Conservation (phyloP, 2,329 filamentous ascomycete genomes). For the Aspergillus neotritici region DNA sequence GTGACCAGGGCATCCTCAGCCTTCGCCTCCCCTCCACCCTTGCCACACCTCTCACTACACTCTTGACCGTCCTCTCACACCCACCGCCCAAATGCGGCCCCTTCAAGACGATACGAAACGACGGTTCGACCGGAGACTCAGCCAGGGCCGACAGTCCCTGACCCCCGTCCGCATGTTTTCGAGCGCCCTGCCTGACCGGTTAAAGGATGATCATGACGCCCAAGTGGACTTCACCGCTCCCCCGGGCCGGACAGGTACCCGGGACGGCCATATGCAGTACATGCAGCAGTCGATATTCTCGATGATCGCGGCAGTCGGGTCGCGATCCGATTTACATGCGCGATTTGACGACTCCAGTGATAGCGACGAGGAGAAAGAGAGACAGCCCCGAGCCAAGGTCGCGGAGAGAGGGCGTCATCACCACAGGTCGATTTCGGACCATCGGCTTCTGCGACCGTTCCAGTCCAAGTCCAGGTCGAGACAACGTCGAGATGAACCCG, state of each 20-base stretch:
- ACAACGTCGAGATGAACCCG: conserved; percentile 19
- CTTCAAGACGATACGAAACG: conserved; percentile 38
- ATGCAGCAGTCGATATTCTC: conserved; percentile 95
- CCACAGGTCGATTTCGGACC: conserved; percentile 58
- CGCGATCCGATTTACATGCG: conserved; percentile 72
- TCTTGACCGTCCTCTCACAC: not conserved
- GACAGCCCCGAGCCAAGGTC: conserved; percentile 12
- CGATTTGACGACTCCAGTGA: conserved; percentile 80
- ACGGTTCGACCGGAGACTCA: conserved; percentile 38
- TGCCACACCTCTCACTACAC: not conserved
- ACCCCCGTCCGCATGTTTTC: conserved; percentile 42
- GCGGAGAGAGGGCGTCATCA: conserved; percentile 45
- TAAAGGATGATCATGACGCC: conserved; percentile 54
- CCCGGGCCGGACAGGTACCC: conserved; percentile 33
- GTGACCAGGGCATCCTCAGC: no score
- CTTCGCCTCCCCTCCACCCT: not conserved
- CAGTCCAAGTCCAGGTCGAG: conserved; percentile 42
- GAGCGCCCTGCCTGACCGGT: conserved; percentile 52
- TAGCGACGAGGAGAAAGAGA: conserved; percentile 56
- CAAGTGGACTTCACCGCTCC: conserved; percentile 57
- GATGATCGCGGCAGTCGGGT: conserved; percentile 82
- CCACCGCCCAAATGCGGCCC: conserved; percentile 27
- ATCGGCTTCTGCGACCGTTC: conserved; percentile 57
- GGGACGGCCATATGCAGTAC: conserved; percentile 49
- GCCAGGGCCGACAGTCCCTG: conserved; percentile 37